phyloP scores from a whole-genome alignment of 1,139 yeast genomes.

The Suhomyces anneliseae region DNA sequence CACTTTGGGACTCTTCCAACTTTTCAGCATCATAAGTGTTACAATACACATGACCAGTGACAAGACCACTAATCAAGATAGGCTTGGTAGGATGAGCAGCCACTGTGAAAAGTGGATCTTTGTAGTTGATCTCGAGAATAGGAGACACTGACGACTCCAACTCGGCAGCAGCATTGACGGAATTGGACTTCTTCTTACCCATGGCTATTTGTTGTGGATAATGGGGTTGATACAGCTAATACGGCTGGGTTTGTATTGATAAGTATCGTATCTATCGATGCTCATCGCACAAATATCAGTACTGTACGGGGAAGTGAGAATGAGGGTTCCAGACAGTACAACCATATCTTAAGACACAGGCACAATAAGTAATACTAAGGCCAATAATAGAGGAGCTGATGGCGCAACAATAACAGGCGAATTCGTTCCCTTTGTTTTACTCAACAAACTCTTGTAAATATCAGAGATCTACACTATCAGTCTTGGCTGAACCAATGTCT shows the following conservation, averaged over 20 bases:
- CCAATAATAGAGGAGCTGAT: no score
- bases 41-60: constrained; percentile 72
- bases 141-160: constrained; percentile 48
- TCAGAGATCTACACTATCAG: no score
- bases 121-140: constrained; percentile 49
- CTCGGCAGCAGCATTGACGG: constrained; percentile 31
- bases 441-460: no score
- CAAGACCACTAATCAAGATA: constrained; percentile 67
- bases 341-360: no score
- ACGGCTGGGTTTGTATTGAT: not conserved
- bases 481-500: no score
- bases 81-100: constrained; percentile 79
- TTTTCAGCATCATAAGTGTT: constrained; percentile 51
- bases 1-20: constrained; percentile 35
- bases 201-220: constrained; percentile 11
- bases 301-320: no score
- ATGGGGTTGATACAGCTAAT: not conserved
- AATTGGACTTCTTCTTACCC: constrained; percentile 35
- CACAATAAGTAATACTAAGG: no score
- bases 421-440: no score
- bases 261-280: constrained; percentile 1
- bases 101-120: constrained; percentile 71
- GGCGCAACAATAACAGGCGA: no score
- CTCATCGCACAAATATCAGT: not conserved
- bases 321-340: no score